Evolutionary conservation across 2,329 filamentous ascomycete genomes (phyloP), one percentile per base, ranked within the genome.

Genomic region (Lecanicillium sp.): DNA sequence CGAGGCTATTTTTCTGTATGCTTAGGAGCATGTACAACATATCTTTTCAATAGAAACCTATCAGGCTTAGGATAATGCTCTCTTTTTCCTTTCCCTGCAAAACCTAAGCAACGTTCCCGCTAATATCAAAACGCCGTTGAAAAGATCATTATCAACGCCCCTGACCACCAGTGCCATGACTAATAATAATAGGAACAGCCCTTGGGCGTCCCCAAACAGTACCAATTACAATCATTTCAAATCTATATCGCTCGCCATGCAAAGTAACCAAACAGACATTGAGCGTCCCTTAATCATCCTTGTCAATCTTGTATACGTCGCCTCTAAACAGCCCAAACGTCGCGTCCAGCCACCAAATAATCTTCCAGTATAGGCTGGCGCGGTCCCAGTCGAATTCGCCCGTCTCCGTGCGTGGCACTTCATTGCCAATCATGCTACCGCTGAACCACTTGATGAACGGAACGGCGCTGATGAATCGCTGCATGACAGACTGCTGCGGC

Each of bases 331-430:
- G 60, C 4, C 67, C 62, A 51, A 80, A 77, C 38, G 67, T 69
- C 14, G 64, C 62, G 51, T 81, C 78, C 17, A 82, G 61, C 63
- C 68, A 78, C 63, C 72, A 82, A 48, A 82, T 75, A 31, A 81
- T 51, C 57, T 75, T 76, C 78, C 78, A 83, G 61, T 82, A 83
- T 44, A 82, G 58, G 43, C 76, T 81, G 9, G 78, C 78, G 33
- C 64, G 64, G 30, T 75, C 75, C 68, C 80, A 84, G 58, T 95
- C 89, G 50, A 95, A 89, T 30, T 78, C 78, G 41, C 85, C 85
- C 31, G 73, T 68, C 38, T 87, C 83, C 38, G 72, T 81, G 30
- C 82, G 71, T 7, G 85, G 85, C 29, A 90, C 78, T 54, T 83
- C 73, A 53, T 78, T 79, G 5, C 85, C 85, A 51, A 90, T 88